Percentiles rank a stretch among this genome's conserved stretches.
Evolutionary conservation across 306 rosid species (phyloP).

Genomic region (Canavalia ensiformis): DNA sequence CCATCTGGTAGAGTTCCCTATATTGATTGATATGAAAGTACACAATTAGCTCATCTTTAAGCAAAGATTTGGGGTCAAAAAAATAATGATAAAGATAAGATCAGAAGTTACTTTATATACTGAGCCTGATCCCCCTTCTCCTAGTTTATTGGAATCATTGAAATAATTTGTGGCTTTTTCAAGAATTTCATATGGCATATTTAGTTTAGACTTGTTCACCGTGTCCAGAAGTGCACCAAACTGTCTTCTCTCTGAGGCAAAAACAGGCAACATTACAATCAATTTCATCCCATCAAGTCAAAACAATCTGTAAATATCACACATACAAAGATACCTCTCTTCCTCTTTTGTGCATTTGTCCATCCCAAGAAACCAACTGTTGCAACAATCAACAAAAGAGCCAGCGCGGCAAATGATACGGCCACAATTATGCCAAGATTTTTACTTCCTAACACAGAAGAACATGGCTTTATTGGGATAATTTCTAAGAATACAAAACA

Average conservation of each 20-base stretch:
- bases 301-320: constrained; percentile 10
- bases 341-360: constrained; percentile 15
- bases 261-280: not conserved
- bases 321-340: constrained; percentile 38
- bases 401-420: constrained; percentile 33
- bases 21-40: not conserved
- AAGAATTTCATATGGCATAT: constrained; percentile 45
- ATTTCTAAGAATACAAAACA: not conserved
- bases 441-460: constrained; percentile 30
- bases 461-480: constrained; percentile 7
- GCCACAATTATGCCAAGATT: constrained; percentile 36
- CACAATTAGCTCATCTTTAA: not conserved
- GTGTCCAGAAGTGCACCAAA: constrained; percentile 41
- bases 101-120: constrained; percentile 46
- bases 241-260: constrained; percentile 42
- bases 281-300: not conserved
- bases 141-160: constrained; percentile 49
- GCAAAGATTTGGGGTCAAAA: not conserved
- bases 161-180: constrained; percentile 48
- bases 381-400: constrained; percentile 34
- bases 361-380: constrained; percentile 38
- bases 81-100: not conserved
- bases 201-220: constrained; percentile 44
- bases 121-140: constrained; percentile 50
- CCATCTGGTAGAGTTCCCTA: constrained; percentile 51